phyloP scores from a whole-genome alignment of 2,329 filamentous ascomycete genomes.

The Helotiales sp. region DNA sequence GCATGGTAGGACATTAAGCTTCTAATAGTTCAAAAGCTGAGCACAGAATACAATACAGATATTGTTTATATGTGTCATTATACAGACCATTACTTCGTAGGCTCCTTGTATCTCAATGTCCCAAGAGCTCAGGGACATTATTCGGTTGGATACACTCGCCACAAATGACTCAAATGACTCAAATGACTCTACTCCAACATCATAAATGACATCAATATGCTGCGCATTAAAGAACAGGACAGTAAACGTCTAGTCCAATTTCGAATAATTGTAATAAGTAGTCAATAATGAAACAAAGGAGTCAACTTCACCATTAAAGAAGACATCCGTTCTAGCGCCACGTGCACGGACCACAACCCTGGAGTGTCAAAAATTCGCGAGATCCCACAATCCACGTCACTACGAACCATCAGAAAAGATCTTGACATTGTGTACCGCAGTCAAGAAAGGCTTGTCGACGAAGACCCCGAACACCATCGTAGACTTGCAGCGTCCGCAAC shows the following conservation, averaged over 20 bases:
- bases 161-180: no score
- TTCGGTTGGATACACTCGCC: no score
- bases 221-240: not conserved
- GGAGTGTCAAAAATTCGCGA: not conserved
- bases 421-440: slow-evolving; percentile 24
- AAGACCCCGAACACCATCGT: slow-evolving; percentile 17
- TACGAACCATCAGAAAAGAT: slow-evolving; percentile 10
- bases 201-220: not conserved
- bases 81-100: no score
- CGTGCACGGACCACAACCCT: not conserved
- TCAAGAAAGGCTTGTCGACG: slow-evolving; percentile 23
- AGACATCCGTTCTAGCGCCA: not conserved
- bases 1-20: no score
- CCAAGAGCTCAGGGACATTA: no score
- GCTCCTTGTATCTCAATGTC: no score
- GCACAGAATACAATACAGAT: no score
- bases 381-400: slow-evolving; percentile 18
- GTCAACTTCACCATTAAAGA: not conserved
- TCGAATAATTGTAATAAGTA: not conserved
- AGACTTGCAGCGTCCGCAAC: slow-evolving; percentile 25
- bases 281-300: not conserved
- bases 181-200: not conserved
- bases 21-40: no score
- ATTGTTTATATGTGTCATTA: no score
- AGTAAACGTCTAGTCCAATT: not conserved